A percentile compares a stretch with the other conserved stretches of the same genome.
Evolutionary conservation across 2,329 filamentous ascomycete species (phyloP).

Genomic region (Fusarium compactum): DNA sequence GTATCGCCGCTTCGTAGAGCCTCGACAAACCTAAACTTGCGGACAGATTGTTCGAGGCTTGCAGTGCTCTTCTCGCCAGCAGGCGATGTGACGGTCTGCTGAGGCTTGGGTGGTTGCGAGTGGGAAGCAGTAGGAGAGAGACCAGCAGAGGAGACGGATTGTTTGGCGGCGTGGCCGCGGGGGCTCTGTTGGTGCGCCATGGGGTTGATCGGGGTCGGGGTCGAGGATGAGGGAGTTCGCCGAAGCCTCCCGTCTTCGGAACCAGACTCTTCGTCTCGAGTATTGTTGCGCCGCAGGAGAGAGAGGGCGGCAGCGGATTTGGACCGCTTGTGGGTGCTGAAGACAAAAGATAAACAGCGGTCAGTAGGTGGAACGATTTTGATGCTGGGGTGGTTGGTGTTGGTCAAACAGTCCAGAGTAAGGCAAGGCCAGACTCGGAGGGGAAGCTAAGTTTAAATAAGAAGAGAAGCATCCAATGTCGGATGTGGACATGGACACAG

Average conservation of each 20-base stretch:
- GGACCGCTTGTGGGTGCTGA: slow-evolving; percentile 62
- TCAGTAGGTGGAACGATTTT: slow-evolving; percentile 49
- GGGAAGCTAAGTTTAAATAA: slow-evolving; percentile 37
- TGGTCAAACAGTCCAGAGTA: slow-evolving; percentile 25
- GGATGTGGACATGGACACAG: slow-evolving; percentile 36
- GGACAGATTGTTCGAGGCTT: slow-evolving; percentile 91
- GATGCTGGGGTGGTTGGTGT: slow-evolving; percentile 33
- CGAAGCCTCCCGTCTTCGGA: slow-evolving; percentile 62
- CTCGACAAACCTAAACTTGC: slow-evolving; percentile 95
- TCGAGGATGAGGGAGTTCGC: slow-evolving; percentile 49
- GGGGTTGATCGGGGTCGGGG: slow-evolving; percentile 51
- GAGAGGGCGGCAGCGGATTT: slow-evolving; percentile 66
- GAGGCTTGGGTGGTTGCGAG: slow-evolving; percentile 40
- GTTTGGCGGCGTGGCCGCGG: slow-evolving; percentile 61
- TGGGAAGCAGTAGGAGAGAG: slow-evolving; percentile 58
- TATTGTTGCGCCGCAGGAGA: slow-evolving; percentile 66
- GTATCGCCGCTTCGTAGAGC: slow-evolving; percentile 91
- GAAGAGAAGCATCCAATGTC: slow-evolving; percentile 23
- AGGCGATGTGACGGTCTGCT: slow-evolving; percentile 47
- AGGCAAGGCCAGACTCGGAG: slow-evolving; percentile 10
- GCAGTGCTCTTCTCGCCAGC: slow-evolving; percentile 57
- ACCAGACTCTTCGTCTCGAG: slow-evolving; percentile 65
- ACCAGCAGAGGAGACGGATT: slow-evolving; percentile 58
- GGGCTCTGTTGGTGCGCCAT: slow-evolving; percentile 53
- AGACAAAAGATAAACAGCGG: slow-evolving; percentile 46